These are phyloP conservation scores for Thelonectria olida DNA, from an alignment of 2,329 filamentous ascomycete species.

Conservation along the genomic window DNA sequence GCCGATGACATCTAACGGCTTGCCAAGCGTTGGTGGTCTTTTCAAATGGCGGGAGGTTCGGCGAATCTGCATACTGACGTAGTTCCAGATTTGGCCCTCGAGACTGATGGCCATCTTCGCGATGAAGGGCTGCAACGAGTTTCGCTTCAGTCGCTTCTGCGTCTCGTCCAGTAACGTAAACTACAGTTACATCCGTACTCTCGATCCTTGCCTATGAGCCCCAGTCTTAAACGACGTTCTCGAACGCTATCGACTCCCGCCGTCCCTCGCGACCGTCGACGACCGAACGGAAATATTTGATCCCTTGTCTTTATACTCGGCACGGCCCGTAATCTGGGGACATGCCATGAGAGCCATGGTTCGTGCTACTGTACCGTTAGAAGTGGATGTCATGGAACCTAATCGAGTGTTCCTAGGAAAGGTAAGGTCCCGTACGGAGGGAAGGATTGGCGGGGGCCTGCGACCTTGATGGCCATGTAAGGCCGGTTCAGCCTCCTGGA, in stretches of 20 bases:
- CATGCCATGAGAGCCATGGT: background rate
- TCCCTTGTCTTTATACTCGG: slow-evolving; percentile 9
- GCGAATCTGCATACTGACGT: background rate
- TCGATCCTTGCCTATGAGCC: background rate
- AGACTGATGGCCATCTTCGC: too few relatives aligned
- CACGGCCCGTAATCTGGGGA: slow-evolving; percentile 13
- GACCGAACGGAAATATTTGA: background rate
- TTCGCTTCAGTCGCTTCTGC: background rate
- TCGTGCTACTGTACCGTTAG: background rate
- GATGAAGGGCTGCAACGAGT: background rate
- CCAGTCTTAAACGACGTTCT: slow-evolving; percentile 1
- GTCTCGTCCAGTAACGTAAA: too few relatives aligned
- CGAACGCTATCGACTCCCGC: background rate
- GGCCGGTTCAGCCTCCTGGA: background rate
- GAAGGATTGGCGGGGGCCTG: slow-evolving; percentile 1
- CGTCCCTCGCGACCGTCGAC: background rate
- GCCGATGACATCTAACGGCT: background rate
- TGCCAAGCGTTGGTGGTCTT: background rate
- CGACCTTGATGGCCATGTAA: slow-evolving; percentile 16
- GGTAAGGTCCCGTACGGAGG: background rate
- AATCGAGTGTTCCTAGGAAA: background rate
- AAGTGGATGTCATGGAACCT: background rate
- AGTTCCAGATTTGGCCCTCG: too few relatives aligned
- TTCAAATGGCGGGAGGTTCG: background rate
- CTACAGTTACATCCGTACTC: background rate